A percentile compares a stretch with the other conserved stretches of the same genome.
phyloP scores from a whole-genome alignment of 2,329 filamentous ascomycete genomes.

The Hypoxylon sp. region DNA sequence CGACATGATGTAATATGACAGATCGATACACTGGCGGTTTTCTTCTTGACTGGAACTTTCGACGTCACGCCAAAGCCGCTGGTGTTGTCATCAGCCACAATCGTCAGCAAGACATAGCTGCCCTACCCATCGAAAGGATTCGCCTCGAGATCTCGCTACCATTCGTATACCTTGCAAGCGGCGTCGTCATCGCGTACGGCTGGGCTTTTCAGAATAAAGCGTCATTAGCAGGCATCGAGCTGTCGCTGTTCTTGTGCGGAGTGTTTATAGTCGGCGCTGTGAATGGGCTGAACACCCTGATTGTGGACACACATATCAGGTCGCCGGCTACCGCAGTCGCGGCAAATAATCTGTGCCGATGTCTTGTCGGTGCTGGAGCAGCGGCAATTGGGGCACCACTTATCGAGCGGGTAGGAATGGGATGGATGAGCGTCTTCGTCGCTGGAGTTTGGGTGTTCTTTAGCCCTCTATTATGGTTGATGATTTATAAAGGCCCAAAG shows the following conservation, averaged over 20 bases:
- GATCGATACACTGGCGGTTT: slow-evolving; percentile 29
- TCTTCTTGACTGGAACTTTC: slow-evolving; percentile 49
- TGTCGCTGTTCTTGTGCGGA: slow-evolving; percentile 47
- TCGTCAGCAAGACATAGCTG: slow-evolving; percentile 39
- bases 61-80: slow-evolving; percentile 38
- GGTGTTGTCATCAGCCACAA: slow-evolving; percentile 38
- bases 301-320: slow-evolving; percentile 38
- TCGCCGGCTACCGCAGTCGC: slow-evolving; percentile 39
- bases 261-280: slow-evolving; percentile 42
- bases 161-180: slow-evolving; percentile 38
- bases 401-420: slow-evolving; percentile 48
- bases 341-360: slow-evolving; percentile 42
- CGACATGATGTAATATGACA: not conserved
- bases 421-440: slow-evolving; percentile 48
- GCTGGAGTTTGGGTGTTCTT: slow-evolving; percentile 45
- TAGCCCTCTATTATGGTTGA: slow-evolving; percentile 49
- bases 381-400: slow-evolving; percentile 48
- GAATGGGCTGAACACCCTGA: slow-evolving; percentile 31
- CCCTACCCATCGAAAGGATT: slow-evolving; percentile 44
- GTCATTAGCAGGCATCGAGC: slow-evolving; percentile 42
- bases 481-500: slow-evolving; percentile 45
- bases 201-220: slow-evolving; percentile 48
- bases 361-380: slow-evolving; percentile 49
- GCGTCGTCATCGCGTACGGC: slow-evolving; percentile 45
- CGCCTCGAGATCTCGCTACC: slow-evolving; percentile 44